Percentiles rank a stretch among this genome's conserved stretches.
These are phyloP conservation scores for Xylariales sp. DNA, from an alignment of 2,329 filamentous ascomycete species.

Conservation along the genomic window DNA sequence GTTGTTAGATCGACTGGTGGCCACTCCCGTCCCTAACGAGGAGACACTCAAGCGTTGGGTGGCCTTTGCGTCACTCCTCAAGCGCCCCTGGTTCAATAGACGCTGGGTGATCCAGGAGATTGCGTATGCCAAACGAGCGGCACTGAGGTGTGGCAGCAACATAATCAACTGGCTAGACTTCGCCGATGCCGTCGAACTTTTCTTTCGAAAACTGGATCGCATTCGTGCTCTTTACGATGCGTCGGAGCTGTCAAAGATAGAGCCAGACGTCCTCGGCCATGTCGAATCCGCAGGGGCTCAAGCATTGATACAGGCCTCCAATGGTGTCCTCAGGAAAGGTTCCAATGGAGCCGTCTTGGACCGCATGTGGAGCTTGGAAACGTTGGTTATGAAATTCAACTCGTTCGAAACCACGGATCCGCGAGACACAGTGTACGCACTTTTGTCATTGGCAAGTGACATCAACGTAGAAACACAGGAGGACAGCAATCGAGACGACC, in stretches of 20 bases:
- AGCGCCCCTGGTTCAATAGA: slow-evolving; percentile 11
- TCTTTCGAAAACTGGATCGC: slow-evolving; percentile 12
- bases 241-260: not conserved
- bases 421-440: slow-evolving; percentile 19
- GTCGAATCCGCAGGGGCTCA: slow-evolving; percentile 5
- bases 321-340: slow-evolving; percentile 14
- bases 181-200: slow-evolving; percentile 16
- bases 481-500: slow-evolving; percentile 10
- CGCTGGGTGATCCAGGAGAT: slow-evolving; percentile 14
- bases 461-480: too few relatives aligned
- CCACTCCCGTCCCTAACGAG: not conserved
- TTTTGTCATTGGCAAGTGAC: slow-evolving; percentile 10
- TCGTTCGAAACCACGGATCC: slow-evolving; percentile 20
- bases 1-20: not conserved
- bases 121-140: slow-evolving; percentile 6
- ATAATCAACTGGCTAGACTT: slow-evolving; percentile 17
- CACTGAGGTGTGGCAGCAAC: slow-evolving; percentile 4
- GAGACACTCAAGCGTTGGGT: not conserved
- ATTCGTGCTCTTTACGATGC: slow-evolving; percentile 13
- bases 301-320: slow-evolving; percentile 12
- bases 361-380: slow-evolving; percentile 13
- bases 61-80: not conserved
- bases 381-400: slow-evolving; percentile 15
- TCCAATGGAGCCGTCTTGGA: not conserved
- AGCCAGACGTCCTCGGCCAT: not conserved